phyloP scores from a whole-genome alignment of 306 rosid species.

The Trifolium repens region DNA sequence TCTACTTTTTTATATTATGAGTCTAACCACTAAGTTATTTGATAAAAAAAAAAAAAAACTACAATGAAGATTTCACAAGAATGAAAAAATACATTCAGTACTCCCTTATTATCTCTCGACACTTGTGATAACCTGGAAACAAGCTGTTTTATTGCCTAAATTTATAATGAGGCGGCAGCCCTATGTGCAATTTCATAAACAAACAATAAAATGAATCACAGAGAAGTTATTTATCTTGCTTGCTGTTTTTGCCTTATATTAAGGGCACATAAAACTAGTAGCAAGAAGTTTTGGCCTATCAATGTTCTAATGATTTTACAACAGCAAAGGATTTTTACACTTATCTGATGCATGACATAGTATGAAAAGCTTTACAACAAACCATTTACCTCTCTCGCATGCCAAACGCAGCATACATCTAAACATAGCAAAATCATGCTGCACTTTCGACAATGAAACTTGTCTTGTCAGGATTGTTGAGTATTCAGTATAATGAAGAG shows the following conservation, averaged over 20 bases:
- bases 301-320: slow-evolving; percentile 34
- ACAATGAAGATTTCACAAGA: not conserved
- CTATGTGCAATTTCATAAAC: not conserved
- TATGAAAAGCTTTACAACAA: not conserved
- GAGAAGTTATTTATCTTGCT: slow-evolving; percentile 13
- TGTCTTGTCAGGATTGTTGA: slow-evolving; percentile 41
- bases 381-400: slow-evolving; percentile 31
- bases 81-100: no score
- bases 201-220: slow-evolving; percentile 15
- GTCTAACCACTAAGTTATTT: no score
- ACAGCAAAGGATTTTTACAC: slow-evolving; percentile 39
- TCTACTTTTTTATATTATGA: no score
- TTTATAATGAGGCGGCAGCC: not conserved
- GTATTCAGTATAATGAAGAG: slow-evolving; percentile 40
- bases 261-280: not conserved
- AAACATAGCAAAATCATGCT: slow-evolving; percentile 48
- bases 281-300: slow-evolving; percentile 33
- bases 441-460: slow-evolving; percentile 39
- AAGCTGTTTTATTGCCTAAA: not conserved
- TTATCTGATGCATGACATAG: slow-evolving; percentile 32
- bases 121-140: not conserved
- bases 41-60: no score
- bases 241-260: not conserved
- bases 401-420: slow-evolving; percentile 42
- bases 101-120: not conserved